A percentile compares a stretch with the other conserved stretches of the same genome.
phyloP scores from a whole-genome alignment of 495 filamentous ascomycete genomes.

The Penicillium simplicissimum region DNA sequence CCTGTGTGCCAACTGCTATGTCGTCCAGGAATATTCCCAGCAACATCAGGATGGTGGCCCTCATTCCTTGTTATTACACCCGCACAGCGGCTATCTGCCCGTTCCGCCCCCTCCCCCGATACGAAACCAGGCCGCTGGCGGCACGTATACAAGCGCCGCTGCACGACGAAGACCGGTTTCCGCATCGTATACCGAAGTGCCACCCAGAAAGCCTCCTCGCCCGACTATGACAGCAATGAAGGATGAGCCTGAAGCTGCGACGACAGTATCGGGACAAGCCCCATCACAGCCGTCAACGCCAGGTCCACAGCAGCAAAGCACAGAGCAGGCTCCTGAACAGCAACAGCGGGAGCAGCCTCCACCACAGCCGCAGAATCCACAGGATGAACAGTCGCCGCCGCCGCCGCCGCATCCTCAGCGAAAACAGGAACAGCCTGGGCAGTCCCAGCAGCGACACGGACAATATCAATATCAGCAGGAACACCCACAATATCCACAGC shows the following conservation, averaged over 20 bases:
- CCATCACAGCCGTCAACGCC: neutral
- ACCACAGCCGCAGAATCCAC: neutral
- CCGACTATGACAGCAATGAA: neutral
- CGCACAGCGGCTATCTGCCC: neutral
- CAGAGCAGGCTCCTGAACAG: neutral
- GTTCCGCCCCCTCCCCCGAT: neutral
- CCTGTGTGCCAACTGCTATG: neutral
- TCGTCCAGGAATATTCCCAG: neutral
- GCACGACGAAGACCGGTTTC: neutral
- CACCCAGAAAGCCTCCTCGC: neutral
- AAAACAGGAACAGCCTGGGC: neutral
- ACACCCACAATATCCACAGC: neutral
- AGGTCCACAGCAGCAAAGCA: neutral
- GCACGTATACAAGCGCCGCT: neutral
- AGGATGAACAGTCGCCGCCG: neutral
- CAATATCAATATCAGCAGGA: neutral
- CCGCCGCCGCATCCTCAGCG: neutral
- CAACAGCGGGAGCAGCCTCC: neutral
- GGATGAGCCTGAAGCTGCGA: neutral
- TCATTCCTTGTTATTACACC: neutral
- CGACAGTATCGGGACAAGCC: neutral
- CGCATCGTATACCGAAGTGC: neutral
- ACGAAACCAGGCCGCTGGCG: neutral
- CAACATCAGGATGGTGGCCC: neutral
- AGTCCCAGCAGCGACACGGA: neutral